A percentile compares a stretch with the other conserved stretches of the same genome.
These are phyloP conservation scores for Butyriboletus loyo DNA, from an alignment of 768 basidiomycete species.

Conservation along the genomic window DNA sequence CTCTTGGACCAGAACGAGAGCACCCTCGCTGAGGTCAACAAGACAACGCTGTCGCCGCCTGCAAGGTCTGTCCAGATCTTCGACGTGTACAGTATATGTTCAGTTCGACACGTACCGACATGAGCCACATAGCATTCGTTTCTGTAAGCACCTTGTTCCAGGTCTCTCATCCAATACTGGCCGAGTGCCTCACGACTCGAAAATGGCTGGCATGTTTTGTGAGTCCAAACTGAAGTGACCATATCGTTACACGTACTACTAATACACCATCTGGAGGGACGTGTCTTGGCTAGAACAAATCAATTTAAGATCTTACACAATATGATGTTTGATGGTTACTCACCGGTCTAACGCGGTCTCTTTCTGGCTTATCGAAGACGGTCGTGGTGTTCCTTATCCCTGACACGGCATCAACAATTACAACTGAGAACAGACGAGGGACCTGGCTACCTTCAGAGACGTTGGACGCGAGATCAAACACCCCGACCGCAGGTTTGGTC, in stretches of 20 bases:
- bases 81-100: conserved; percentile 3
- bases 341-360: conserved; percentile 83
- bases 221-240: neutral
- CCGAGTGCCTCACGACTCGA: conserved; percentile 87
- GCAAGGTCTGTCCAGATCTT: conserved; percentile 53
- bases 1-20: conserved; percentile 84
- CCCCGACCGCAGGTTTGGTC: conserved; percentile 95
- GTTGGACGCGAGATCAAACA: conserved; percentile 94
- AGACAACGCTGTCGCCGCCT: conserved; percentile 74
- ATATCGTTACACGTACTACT: conserved; percentile 49
- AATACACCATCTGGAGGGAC: conserved; percentile 86
- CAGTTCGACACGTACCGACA: conserved; percentile 58
- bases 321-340: conserved; percentile 23
- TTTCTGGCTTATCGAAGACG: conserved; percentile 88
- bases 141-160: conserved; percentile 85
- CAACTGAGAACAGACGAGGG: neutral
- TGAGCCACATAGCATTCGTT: conserved; percentile 89
- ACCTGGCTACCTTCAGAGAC: conserved; percentile 73
- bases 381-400: conserved; percentile 98
- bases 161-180: conserved; percentile 95
- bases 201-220: conserved; percentile 60
- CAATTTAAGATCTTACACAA: conserved; percentile 1
- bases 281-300: conserved; percentile 65
- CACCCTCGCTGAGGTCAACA: conserved; percentile 76
- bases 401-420: conserved; percentile 29